A percentile compares a stretch with the other conserved stretches of the same genome.
These are phyloP conservation scores for Lavandula angustifolia DNA, from an alignment of 257 asterid genomes.

Conservation along the genomic window DNA sequence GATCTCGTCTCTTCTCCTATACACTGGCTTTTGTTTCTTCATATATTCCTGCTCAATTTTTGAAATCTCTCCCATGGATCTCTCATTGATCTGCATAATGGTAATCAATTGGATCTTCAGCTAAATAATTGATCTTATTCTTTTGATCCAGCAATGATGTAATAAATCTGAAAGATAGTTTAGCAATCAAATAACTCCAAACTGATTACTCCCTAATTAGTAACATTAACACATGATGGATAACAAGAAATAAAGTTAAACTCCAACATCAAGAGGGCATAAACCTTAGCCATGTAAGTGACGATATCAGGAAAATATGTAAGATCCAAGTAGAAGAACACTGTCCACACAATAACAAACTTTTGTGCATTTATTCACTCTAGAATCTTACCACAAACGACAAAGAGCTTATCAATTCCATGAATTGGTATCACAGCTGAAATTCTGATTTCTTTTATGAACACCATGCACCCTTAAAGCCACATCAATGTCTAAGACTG, in stretches of 20 bases:
- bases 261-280: not conserved
- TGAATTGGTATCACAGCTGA: not conserved
- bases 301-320: not conserved
- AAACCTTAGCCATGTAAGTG: not conserved
- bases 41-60: slow-evolving; percentile 48
- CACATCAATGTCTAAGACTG: not conserved
- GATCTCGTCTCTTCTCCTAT: slow-evolving; percentile 42
- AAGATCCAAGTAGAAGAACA: not conserved
- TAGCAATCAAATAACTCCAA: no score
- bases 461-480: not conserved
- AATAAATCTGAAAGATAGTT: no score
- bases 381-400: no score
- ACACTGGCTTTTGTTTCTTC: slow-evolving; percentile 46
- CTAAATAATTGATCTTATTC: not conserved
- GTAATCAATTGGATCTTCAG: slow-evolving; percentile 28
- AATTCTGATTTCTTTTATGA: not conserved
- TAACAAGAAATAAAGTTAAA: not conserved
- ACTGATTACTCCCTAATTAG: no score
- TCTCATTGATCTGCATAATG: slow-evolving; percentile 50
- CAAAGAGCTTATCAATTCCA: not conserved
- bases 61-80: slow-evolving; percentile 42
- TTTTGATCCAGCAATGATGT: not conserved
- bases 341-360: not conserved
- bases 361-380: not conserved
- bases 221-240: not conserved